Base-by-base conservation (phyloP, 306 rosid genomes). In the Medicago arabica region DNA sequence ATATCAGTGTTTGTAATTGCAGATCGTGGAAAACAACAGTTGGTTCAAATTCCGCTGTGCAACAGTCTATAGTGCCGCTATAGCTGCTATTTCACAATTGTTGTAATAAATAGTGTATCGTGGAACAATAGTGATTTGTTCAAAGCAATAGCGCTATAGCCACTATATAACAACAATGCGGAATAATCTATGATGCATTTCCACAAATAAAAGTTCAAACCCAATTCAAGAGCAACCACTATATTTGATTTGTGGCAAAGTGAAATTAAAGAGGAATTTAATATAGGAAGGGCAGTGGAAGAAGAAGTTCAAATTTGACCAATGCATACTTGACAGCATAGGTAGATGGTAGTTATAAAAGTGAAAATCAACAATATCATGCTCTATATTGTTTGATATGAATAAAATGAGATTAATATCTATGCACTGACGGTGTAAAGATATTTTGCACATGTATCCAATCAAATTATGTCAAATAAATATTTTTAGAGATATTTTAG, bases 271-370 rank as follows among this genome's bases (percentile, higher is more conserved):
- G 51, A 34, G 18, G 38, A 13, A 49, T 47, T 78, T 69, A 60
- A 19, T 23, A 49, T 69, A 61, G 14, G 4, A 18, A 12, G 18
- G 7, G 38, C 6, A 21, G 39, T n/a, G 9, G 14, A 46, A 19
- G 67, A 7, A 17, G 69, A 78, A 43, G n/a, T 78, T 74, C 16
- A 62, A 61, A 78, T 53, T 71, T 10, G 38, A 71, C 40, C 38
- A 9, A 34, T 9, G 38, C 25, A 62, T 50, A 55, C 72, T 60
- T 46, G 41, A 78, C 46, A 28, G 40, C 3, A 59, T 59, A 66
- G 60, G 61, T 4, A 18, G 13, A 82, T 39, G 53, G 31, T 61
- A 44, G 23, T 61, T 0, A 64, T 41, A 46, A 53, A 53, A 78
- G 49, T 2, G 46, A 78, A 78, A 78, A 43, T 15, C 46, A 74